Percentiles rank a stretch among this genome's conserved stretches.
These are phyloP conservation scores for Cyanidioschyzon merolae DNA, from an alignment of 23 red algal genomes.

Conservation along the genomic window DNA sequence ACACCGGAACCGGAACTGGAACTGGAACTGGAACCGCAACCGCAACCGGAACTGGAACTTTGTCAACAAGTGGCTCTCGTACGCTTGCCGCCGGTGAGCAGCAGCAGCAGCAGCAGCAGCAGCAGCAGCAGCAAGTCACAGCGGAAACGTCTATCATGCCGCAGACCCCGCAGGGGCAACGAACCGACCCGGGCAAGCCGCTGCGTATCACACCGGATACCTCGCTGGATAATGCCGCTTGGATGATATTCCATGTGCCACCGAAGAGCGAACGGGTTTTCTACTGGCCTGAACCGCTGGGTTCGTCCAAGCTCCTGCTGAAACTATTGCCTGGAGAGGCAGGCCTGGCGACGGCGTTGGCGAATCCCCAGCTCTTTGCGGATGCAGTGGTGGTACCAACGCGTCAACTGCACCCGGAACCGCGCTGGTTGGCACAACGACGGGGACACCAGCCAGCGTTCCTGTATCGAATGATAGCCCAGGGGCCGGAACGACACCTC, in stretches of 20 bases:
- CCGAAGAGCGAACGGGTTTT: background rate
- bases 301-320: background rate
- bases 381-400: background rate
- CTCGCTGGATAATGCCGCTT: background rate
- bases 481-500: background rate
- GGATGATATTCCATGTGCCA: background rate
- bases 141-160: background rate
- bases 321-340: background rate
- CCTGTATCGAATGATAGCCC: background rate
- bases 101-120: too few species aligned
- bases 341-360: background rate
- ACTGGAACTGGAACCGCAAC: too few species aligned
- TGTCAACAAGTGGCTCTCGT: background rate
- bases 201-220: background rate
- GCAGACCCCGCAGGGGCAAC: background rate
- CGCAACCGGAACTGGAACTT: too few species aligned
- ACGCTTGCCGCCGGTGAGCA: background rate
- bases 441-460: background rate
- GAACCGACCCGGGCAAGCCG: background rate
- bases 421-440: background rate
- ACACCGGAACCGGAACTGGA: too few species aligned
- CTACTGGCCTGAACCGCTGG: slow-evolving; percentile 1
- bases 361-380: background rate
- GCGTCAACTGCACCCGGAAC: background rate
- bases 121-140: background rate